These are phyloP conservation scores for Bolboschoenus planiculmis DNA, from an alignment of 176 grass and related monocot species.

Conservation along the genomic window DNA sequence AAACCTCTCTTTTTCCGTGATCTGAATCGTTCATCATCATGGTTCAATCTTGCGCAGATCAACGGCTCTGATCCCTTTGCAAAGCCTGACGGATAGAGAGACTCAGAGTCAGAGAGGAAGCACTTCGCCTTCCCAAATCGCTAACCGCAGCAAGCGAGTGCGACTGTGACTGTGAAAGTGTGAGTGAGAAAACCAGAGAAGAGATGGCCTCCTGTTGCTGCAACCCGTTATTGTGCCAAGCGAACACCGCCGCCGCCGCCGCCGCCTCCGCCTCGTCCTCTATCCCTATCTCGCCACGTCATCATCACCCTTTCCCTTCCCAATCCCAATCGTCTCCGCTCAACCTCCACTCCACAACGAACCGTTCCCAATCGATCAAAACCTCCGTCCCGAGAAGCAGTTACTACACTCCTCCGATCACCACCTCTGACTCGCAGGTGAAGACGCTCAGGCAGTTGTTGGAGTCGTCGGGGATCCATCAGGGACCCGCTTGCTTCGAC, in stretches of 20 bases:
- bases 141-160: not conserved
- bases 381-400: slow-evolving; percentile 25
- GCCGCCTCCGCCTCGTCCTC: not conserved
- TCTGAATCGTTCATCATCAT: not conserved
- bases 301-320: not conserved
- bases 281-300: slow-evolving; percentile 11
- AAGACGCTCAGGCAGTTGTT: slow-evolving; percentile 47
- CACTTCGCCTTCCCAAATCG: not conserved
- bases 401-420: slow-evolving; percentile 17
- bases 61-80: not conserved
- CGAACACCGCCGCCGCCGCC: not conserved
- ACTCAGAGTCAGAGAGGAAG: not conserved
- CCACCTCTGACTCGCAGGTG: slow-evolving; percentile 17
- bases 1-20: not conserved
- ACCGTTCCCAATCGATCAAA: not conserved
- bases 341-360: not conserved
- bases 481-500: slow-evolving; percentile 87
- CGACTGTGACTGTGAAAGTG: not conserved
- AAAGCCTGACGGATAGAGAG: not conserved
- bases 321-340: not conserved
- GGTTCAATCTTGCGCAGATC: not conserved
- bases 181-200: not conserved
- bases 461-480: slow-evolving; percentile 46
- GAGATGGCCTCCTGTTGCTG: slow-evolving; percentile 33
- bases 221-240: slow-evolving; percentile 26